Evolutionary conservation across 1,284 basidiomycete genomes (phyloP).

Genomic region (Agroathelia rolfsii): DNA sequence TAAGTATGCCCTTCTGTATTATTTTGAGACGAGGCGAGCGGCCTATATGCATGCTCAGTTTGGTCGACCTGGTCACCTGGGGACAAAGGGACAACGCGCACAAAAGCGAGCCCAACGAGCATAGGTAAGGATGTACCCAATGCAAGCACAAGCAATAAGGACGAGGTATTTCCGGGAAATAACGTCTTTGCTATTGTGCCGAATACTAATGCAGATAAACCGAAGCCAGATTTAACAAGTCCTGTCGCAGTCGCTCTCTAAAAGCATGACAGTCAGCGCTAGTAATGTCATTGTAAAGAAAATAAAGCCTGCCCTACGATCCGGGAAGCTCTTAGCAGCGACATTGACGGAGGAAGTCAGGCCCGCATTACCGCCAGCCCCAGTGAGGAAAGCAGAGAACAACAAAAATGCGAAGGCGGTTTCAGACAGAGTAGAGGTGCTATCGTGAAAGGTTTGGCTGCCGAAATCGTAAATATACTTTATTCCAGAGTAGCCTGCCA

Average conservation of each 20-base stretch:
- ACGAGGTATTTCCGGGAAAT: slow-evolving; percentile 64
- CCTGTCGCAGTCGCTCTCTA: slow-evolving; percentile 66
- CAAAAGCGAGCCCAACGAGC: slow-evolving; percentile 53
- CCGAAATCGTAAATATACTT: slow-evolving; percentile 50
- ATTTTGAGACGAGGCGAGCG: too few relatives aligned
- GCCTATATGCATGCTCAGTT: too few relatives aligned
- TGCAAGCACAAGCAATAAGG: slow-evolving; percentile 60
- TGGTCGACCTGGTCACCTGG: too few relatives aligned
- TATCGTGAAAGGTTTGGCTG: too few relatives aligned
- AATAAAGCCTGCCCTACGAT: too few relatives aligned
- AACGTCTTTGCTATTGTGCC: slow-evolving; percentile 53
- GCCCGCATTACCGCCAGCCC: slow-evolving; percentile 52
- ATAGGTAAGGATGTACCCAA: slow-evolving; percentile 63
- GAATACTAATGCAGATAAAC: slow-evolving; percentile 76
- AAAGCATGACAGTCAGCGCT: too few relatives aligned
- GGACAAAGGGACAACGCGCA: slow-evolving; percentile 48
- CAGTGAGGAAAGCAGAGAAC: slow-evolving; percentile 58
- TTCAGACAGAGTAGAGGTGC: too few relatives aligned
- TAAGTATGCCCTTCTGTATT: too few relatives aligned
- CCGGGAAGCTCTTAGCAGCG: slow-evolving; percentile 58
- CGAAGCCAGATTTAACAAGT: slow-evolving; percentile 74
- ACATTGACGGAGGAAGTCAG: slow-evolving; percentile 47
- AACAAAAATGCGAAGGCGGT: too few relatives aligned
- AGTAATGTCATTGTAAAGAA: not conserved
- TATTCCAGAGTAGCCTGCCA: slow-evolving; percentile 61